A percentile compares a stretch with the other conserved stretches of the same genome.
These are phyloP conservation scores for Nakazawaea ishiwadae DNA, from an alignment of 805 yeast genomes.

Conservation along the genomic window DNA sequence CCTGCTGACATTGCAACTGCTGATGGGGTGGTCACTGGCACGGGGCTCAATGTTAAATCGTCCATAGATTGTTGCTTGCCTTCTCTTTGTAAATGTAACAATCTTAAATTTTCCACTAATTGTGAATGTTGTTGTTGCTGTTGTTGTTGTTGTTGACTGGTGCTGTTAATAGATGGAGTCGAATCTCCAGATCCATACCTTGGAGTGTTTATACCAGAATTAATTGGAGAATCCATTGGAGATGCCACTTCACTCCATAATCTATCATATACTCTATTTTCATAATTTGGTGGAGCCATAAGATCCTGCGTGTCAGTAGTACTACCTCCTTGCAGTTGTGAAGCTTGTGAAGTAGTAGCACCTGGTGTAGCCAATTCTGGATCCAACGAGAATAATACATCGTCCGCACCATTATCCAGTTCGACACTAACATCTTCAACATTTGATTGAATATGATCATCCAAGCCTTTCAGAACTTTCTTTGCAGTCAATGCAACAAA, in stretches of 20 bases:
- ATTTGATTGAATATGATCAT: conserved; percentile 5
- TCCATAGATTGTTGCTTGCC: conserved; percentile 26
- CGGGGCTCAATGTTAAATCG: conserved; percentile 4
- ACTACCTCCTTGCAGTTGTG: conserved; percentile 16
- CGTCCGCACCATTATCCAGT: conserved; percentile 27
- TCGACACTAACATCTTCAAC: conserved; percentile 15
- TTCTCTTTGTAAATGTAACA: conserved; percentile 45
- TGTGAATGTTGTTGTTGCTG: conserved; percentile 19
- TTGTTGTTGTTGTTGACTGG: neutral
- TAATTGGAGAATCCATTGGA: conserved; percentile 41
- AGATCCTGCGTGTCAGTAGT: conserved; percentile 35
- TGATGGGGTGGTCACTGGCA: conserved; percentile 7
- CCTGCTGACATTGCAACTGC: conserved; percentile 9
- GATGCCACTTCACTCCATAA: conserved; percentile 62
- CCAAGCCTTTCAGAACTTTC: conserved; percentile 21
- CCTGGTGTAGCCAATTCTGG: conserved; percentile 25
- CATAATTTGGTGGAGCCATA: conserved; percentile 85
- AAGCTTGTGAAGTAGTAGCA: conserved; percentile 11
- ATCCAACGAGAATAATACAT: conserved; percentile 33
- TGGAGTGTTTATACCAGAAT: conserved; percentile 35
- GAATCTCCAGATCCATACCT: conserved; percentile 16
- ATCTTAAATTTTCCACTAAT: conserved; percentile 48
- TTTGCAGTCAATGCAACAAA: conserved; percentile 67
- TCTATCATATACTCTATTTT: conserved; percentile 74
- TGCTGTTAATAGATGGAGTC: conserved; percentile 13